Base-by-base conservation (phyloP, 192 early-diverging fungal genomes). In the Gryganskiella cystojenkinii region DNA sequence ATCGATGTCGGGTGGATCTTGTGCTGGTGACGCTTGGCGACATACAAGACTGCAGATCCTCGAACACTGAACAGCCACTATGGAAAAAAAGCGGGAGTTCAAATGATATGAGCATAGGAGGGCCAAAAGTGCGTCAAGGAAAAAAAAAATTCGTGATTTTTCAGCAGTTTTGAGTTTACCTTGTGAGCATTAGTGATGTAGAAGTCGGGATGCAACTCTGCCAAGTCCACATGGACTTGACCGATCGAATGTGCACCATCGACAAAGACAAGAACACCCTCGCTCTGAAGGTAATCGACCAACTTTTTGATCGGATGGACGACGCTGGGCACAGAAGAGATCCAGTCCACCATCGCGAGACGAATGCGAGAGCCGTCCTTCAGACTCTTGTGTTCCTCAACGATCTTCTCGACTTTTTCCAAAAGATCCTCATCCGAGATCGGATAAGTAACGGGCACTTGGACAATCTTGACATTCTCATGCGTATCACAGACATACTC, bases 241-340 rank as follows among this genome's bases (percentile, higher is more conserved):
- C 89, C 89, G 51, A 92, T 84, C 22, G 88, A 69, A 63, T 92
- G 91, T 9, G 91, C 90, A 42, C 87, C 91, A 67, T 92, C 91
- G 15, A 92, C 79, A 61, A 88, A 69, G 6, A 85, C 84, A 44
- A 88, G 51, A 63, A 91, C 87, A 19, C 81, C 69, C 56, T 89
- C 56, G 22, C 82, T 58, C 17, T 80, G 67, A 19, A 89, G 70
- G 53, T 44, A 84, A 33, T 47, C 63, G 5, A 47, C 81, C 55
- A 37, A 84, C 40, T 47, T 51, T 56, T 75, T 87, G 59, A 79
- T 79, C 64, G 35, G 91, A 80, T 56, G 87, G 37, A 56, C 52
- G 50, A 34, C 83, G 80, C 58, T 81, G 61, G 90, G 88, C n/a
- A 81, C 81, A 47, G 84, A 86, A 14, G 82, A 81, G 50, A 91